Evolutionary conservation across 2,329 filamentous ascomycete genomes (phyloP).

Genomic region (Lasiodiplodia citricola): DNA sequence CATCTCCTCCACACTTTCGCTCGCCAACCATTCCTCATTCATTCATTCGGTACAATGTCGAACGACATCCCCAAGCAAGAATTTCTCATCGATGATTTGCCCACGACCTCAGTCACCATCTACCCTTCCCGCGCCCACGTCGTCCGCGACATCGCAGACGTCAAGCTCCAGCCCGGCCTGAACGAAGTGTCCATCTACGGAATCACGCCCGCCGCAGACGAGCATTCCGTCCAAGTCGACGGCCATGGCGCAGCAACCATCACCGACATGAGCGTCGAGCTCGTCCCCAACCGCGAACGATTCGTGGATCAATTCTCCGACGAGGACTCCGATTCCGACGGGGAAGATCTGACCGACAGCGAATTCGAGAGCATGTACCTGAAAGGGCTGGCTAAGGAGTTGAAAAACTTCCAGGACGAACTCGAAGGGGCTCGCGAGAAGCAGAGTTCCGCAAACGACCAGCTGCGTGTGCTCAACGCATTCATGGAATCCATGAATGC

Average conservation of each 20-base stretch:
- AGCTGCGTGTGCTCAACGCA: constrained; percentile 40
- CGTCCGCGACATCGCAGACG: constrained; percentile 63
- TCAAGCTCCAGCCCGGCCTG: constrained; percentile 59
- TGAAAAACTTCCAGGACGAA: constrained; percentile 31
- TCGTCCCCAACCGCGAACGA: constrained; percentile 60
- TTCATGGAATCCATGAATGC: constrained; percentile 41
- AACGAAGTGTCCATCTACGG: constrained; percentile 64
- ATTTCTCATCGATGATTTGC: constrained; percentile 56
- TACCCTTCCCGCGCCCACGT: constrained; percentile 67
- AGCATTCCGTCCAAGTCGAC: constrained; percentile 65
- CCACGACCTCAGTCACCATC: constrained; percentile 66
- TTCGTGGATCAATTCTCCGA: constrained; percentile 61
- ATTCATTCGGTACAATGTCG: constrained; percentile 9
- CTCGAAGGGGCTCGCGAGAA: constrained; percentile 34
- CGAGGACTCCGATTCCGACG: constrained; percentile 39
- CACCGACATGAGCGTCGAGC: constrained; percentile 66
- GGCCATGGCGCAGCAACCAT: constrained; percentile 64
- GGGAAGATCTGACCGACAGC: constrained; percentile 43
- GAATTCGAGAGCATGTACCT: constrained; percentile 58
- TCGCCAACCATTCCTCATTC: background rate
- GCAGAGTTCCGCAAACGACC: constrained; percentile 32
- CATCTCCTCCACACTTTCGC: background rate
- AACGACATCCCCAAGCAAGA: constrained; percentile 27
- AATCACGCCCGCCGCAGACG: constrained; percentile 59
- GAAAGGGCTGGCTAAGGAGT: constrained; percentile 29